A percentile compares a stretch with the other conserved stretches of the same genome.
These are phyloP conservation scores for Limnomonas spitsbergensis DNA, from an alignment of 139 green algal genomes.

Conservation along the genomic window DNA sequence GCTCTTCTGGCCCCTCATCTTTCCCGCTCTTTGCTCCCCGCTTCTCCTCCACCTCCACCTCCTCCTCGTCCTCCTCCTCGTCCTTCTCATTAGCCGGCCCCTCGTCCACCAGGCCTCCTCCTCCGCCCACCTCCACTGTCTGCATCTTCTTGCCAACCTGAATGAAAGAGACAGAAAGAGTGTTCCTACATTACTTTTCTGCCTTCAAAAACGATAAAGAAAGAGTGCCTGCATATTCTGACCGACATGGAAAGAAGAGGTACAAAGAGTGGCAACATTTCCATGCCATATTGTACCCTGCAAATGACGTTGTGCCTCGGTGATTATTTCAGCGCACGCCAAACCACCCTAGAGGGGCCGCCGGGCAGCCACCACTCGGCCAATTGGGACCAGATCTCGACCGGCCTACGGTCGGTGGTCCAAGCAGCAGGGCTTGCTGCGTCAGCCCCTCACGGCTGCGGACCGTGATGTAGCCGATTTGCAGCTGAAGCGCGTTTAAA, in stretches of 20 bases:
- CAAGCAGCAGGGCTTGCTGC: slow-evolving; percentile 36
- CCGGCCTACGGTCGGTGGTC: too few species aligned
- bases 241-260: too few species aligned
- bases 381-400: too few species aligned
- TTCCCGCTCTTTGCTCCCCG: neutral
- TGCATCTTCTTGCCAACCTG: slow-evolving; percentile 18
- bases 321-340: too few species aligned
- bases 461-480: slow-evolving; percentile 14
- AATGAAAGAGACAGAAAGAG: neutral
- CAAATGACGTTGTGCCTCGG: too few species aligned
- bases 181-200: neutral
- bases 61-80: slow-evolving; percentile 6
- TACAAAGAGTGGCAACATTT: too few species aligned
- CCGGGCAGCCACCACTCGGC: too few species aligned
- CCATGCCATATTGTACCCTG: too few species aligned
- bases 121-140: neutral
- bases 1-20: neutral
- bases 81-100: slow-evolving; percentile 6
- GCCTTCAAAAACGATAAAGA: neutral
- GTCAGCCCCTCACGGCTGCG: slow-evolving; percentile 32
- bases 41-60: neutral
- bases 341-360: too few species aligned
- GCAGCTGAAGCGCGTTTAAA: neutral
- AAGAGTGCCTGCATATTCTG: neutral
- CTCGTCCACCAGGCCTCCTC: slow-evolving; percentile 7